Evolutionary conservation across 257 asterid genomes (phyloP).

Genomic region (Solanum appendiculatum): DNA sequence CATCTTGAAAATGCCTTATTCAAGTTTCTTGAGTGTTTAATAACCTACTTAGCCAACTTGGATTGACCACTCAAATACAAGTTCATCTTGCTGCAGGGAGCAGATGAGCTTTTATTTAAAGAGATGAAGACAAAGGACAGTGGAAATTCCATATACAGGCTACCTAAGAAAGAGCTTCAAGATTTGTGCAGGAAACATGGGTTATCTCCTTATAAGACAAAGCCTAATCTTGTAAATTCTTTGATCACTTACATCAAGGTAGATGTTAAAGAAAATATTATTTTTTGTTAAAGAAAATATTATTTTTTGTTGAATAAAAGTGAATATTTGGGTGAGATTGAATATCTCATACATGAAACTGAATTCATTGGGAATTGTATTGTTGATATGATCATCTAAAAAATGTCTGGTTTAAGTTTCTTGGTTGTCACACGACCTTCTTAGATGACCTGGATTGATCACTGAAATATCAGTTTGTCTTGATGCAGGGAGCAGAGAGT

Average conservation of each 20-base stretch:
- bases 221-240: constrained; percentile 1
- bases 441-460: neutral
- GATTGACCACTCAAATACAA: neutral
- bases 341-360: neutral
- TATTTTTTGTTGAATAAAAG: neutral
- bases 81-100: neutral
- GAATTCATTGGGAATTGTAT: neutral
- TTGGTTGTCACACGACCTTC: neutral
- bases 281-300: neutral
- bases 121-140: neutral
- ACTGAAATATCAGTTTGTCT: neutral
- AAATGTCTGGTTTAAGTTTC: neutral
- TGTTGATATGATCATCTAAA: neutral
- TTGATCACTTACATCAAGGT: constrained; percentile 3
- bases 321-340: neutral
- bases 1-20: neutral
- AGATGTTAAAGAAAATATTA: neutral
- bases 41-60: neutral
- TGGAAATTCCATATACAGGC: neutral
- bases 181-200: constrained; percentile 4
- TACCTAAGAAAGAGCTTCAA: constrained; percentile 2
- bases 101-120: neutral
- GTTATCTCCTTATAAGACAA: constrained; percentile 7
- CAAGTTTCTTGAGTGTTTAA: neutral
- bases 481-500: neutral